Percentiles rank a stretch among this genome's conserved stretches.
Evolutionary conservation across 768 basidiomycete genomes (phyloP).

Genomic region (Saitozyma podzolica): DNA sequence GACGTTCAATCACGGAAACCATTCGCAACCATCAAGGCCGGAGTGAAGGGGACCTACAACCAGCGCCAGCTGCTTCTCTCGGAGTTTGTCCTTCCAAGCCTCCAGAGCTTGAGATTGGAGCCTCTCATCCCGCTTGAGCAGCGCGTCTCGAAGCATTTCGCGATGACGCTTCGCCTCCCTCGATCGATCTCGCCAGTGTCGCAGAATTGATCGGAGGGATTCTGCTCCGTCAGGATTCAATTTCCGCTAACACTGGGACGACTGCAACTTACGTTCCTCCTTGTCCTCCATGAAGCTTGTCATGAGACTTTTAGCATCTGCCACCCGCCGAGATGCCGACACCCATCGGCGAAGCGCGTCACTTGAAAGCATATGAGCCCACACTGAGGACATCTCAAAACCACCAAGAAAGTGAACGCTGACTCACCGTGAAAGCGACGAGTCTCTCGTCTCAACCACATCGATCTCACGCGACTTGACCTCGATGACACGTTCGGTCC

Average conservation of each 20-base stretch:
- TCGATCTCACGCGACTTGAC: constrained; percentile 41
- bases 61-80: constrained; percentile 23
- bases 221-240: too few relatives aligned
- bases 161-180: too few relatives aligned
- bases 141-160: too few relatives aligned
- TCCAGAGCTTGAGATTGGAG: constrained; percentile 11
- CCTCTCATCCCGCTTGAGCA: constrained; percentile 4
- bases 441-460: constrained; percentile 20
- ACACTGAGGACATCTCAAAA: background rate
- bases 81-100: constrained; percentile 16
- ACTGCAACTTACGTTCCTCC: constrained; percentile 11
- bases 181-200: too few relatives aligned
- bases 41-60: constrained; percentile 16
- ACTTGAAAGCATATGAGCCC: constrained; percentile 8
- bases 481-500: constrained; percentile 39
- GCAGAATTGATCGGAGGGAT: too few relatives aligned
- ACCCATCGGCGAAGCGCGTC: constrained; percentile 19
- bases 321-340: background rate
- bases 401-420: background rate
- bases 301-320: constrained; percentile 9
- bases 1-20: background rate
- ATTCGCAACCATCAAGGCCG: background rate
- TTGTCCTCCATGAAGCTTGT: constrained; percentile 16
- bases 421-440: constrained; percentile 11
- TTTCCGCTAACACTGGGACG: too few relatives aligned